A percentile compares a stretch with the other conserved stretches of the same genome.
phyloP scores from a whole-genome alignment of 2,329 filamentous ascomycete species.

The Fusarium torulosum region DNA sequence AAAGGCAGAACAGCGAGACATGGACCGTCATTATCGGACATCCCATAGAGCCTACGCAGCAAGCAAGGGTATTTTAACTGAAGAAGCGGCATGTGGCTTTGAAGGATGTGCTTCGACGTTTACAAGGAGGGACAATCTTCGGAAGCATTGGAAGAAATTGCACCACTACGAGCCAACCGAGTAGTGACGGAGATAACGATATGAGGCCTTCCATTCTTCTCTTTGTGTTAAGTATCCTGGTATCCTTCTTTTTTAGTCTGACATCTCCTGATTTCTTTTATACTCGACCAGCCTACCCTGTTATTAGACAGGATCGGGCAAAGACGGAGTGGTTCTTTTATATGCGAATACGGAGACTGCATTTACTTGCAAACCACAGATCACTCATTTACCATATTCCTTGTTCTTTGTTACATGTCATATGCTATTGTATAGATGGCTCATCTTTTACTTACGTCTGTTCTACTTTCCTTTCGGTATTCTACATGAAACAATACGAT shows the following conservation, averaged over 20 bases:
- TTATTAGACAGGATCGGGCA: neutral
- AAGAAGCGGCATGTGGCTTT: constrained; percentile 6
- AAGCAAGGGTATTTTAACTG: constrained; percentile 6
- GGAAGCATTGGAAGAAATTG: constrained; percentile 37
- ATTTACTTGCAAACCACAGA: neutral
- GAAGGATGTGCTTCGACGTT: constrained; percentile 23
- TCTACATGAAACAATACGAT: constrained; percentile 31
- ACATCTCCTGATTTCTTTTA: constrained; percentile 25
- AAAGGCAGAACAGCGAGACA: constrained; percentile 43
- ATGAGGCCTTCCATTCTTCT: neutral
- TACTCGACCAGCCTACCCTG: constrained; percentile 28
- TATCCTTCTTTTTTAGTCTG: neutral
- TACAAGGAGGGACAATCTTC: constrained; percentile 38
- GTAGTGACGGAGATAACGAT: constrained; percentile 1
- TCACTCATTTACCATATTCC: constrained; percentile 1
- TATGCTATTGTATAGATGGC: neutral
- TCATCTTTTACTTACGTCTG: constrained; percentile 30
- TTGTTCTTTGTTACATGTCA: neutral
- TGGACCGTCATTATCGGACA: constrained; percentile 44
- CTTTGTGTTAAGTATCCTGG: neutral
- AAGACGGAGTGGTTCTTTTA: constrained; percentile 1
- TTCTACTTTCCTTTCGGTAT: constrained; percentile 10
- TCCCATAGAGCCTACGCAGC: constrained; percentile 33
- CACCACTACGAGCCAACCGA: constrained; percentile 3
- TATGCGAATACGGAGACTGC: constrained; percentile 17